phyloP scores from a whole-genome alignment of 805 yeast genomes.

The Yarrowia yakushimensis region DNA sequence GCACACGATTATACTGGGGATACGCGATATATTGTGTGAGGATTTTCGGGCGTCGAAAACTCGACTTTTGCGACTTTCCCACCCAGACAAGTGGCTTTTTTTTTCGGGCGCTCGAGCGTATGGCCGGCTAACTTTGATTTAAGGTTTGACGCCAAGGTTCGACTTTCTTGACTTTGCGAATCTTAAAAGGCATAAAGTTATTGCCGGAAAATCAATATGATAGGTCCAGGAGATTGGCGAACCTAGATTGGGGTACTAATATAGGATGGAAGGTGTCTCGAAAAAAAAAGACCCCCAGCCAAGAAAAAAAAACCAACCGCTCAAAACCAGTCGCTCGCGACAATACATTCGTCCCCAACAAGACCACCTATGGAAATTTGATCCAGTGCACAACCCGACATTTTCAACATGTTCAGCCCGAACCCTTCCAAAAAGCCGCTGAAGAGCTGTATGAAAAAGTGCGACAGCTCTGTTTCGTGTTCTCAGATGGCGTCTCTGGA shows the following conservation, averaged over 20 bases:
- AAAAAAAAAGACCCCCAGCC: too few species aligned
- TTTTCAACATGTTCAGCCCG: slow-evolving; percentile 7
- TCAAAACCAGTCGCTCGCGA: too few species aligned
- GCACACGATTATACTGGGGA: background rate
- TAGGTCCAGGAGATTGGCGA: slow-evolving; percentile 16
- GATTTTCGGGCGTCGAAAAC: too few species aligned
- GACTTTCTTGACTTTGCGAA: background rate
- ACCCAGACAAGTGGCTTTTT: too few species aligned
- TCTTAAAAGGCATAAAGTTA: background rate
- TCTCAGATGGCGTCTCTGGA: background rate
- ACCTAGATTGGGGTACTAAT: slow-evolving; percentile 11
- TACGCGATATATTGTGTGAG: too few species aligned
- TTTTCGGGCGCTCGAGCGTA: too few species aligned
- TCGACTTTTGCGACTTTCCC: too few species aligned
- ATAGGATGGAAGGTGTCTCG: background rate
- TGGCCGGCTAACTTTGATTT: background rate
- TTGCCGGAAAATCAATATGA: slow-evolving; percentile 11
- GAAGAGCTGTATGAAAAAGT: slow-evolving; percentile 23
- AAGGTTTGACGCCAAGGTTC: background rate
- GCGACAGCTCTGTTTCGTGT: background rate
- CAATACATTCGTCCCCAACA: too few species aligned
- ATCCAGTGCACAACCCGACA: background rate
- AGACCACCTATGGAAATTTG: background rate
- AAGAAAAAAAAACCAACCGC: too few species aligned
- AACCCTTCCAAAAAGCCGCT: slow-evolving; percentile 19